These are phyloP conservation scores for Verbascum thapsus DNA, from an alignment of 257 asterid genomes.

Conservation along the genomic window DNA sequence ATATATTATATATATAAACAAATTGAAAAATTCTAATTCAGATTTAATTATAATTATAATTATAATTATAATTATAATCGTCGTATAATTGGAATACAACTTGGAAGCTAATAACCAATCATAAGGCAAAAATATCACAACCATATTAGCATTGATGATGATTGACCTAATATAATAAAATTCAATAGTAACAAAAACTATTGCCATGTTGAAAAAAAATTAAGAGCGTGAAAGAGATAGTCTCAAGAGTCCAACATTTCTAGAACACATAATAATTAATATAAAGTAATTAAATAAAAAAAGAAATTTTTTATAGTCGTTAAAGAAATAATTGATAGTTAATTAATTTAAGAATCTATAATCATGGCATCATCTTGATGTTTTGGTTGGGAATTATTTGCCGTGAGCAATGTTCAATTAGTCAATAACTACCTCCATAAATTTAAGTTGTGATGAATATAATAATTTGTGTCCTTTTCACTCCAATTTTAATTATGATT, in stretches of 20 bases:
- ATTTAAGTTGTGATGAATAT: slow-evolving; percentile 27
- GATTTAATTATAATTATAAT: too few relatives aligned
- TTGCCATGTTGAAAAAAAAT: background rate
- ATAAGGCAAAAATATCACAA: too few relatives aligned
- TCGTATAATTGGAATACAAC: too few relatives aligned
- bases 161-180: too few relatives aligned
- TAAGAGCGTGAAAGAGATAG: slow-evolving; percentile 17
- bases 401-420: slow-evolving; percentile 25
- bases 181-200: background rate
- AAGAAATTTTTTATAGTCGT: background rate
- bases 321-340: slow-evolving; percentile 11
- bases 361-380: slow-evolving; percentile 34
- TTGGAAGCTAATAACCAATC: too few relatives aligned
- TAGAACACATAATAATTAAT: slow-evolving; percentile 16
- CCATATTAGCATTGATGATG: too few relatives aligned
- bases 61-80: too few relatives aligned
- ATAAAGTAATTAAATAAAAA: background rate
- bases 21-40: too few relatives aligned
- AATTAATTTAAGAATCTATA: slow-evolving; percentile 16
- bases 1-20: too few relatives aligned
- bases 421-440: slow-evolving; percentile 46
- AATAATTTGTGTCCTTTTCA: slow-evolving; percentile 38
- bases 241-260: slow-evolving; percentile 7
- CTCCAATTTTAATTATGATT: slow-evolving; percentile 29
- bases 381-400: slow-evolving; percentile 21